Conservation (phyloP, 768 basidiomycete species). For the Lentinula boryana region DNA sequence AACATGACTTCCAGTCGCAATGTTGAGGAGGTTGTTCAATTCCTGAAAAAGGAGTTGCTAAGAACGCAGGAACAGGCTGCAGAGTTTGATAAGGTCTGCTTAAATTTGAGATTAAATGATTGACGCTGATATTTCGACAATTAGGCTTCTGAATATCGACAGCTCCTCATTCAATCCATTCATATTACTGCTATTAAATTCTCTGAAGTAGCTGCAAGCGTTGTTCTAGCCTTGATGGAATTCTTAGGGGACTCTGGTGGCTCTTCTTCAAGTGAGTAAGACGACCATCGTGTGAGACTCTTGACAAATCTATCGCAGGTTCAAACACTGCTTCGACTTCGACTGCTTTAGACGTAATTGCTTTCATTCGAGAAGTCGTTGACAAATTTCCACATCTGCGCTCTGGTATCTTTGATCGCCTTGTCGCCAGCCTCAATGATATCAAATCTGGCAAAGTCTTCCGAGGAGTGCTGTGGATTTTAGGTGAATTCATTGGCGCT, state of each 20-base stretch:
- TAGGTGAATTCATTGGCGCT: slow-evolving; percentile 81
- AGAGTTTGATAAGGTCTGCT: slow-evolving; percentile 81
- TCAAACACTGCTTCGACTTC: slow-evolving; percentile 57
- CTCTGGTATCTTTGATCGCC: slow-evolving; percentile 75
- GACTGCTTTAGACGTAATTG: slow-evolving; percentile 90
- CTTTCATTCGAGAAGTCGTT: slow-evolving; percentile 78
- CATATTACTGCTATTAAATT: slow-evolving; percentile 95
- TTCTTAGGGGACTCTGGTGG: slow-evolving; percentile 80
- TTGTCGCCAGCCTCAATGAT: slow-evolving; percentile 72
- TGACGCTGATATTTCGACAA: not conserved
- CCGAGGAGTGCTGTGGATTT: slow-evolving; percentile 94
- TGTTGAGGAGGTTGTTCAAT: slow-evolving; percentile 92
- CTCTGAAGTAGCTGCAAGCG: slow-evolving; percentile 93
- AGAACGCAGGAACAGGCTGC: slow-evolving; percentile 71
- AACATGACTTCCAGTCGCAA: slow-evolving; percentile 93
- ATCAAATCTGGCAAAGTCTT: slow-evolving; percentile 97
- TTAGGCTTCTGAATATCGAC: slow-evolving; percentile 90
- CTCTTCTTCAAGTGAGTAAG: not conserved
- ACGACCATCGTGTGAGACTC: not conserved
- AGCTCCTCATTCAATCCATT: slow-evolving; percentile 94
- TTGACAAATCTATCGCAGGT: not conserved
- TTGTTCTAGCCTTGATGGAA: slow-evolving; percentile 90
- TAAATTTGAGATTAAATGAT: not conserved
- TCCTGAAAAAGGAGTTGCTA: slow-evolving; percentile 97
- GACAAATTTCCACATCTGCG: slow-evolving; percentile 94